Evolutionary conservation across 2,329 filamentous ascomycete genomes (phyloP).

Genomic region (Macrophomina tecta): DNA sequence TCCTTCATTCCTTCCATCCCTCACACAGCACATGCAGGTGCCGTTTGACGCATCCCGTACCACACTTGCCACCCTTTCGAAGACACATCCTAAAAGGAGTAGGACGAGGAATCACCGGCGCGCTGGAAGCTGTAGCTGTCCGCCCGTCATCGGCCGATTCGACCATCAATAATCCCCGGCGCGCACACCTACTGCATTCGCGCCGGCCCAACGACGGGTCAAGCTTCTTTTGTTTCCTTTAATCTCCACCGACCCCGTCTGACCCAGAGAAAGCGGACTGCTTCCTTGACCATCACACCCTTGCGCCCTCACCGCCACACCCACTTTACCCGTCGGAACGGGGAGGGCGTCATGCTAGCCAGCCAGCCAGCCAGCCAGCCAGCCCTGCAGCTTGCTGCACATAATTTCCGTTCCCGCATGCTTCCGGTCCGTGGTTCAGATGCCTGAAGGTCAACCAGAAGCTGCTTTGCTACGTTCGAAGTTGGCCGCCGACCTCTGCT

Average conservation of each 20-base stretch:
- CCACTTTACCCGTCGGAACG: background rate
- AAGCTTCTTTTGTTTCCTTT: background rate
- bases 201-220: background rate
- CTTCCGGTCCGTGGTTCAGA: conserved; percentile 15
- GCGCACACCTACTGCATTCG: background rate
- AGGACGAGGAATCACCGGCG: no score
- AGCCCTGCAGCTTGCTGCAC: background rate
- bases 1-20: no score
- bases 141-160: background rate
- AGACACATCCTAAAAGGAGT: no score
- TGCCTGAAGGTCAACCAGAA: conserved; percentile 20
- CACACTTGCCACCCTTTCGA: background rate
- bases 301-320: background rate
- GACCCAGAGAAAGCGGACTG: background rate
- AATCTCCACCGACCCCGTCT: background rate
- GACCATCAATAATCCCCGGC: background rate
- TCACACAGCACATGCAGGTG: background rate
- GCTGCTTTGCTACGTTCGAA: conserved; percentile 13
- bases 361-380: no score
- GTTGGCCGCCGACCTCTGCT: background rate
- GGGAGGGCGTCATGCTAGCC: no score
- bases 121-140: background rate
- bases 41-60: background rate
- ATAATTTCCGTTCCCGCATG: background rate
- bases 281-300: background rate